Percentiles rank a stretch among this genome's conserved stretches.
Evolutionary conservation across 345 rosid genomes (phyloP).

Genomic region (Pistacia vera): DNA sequence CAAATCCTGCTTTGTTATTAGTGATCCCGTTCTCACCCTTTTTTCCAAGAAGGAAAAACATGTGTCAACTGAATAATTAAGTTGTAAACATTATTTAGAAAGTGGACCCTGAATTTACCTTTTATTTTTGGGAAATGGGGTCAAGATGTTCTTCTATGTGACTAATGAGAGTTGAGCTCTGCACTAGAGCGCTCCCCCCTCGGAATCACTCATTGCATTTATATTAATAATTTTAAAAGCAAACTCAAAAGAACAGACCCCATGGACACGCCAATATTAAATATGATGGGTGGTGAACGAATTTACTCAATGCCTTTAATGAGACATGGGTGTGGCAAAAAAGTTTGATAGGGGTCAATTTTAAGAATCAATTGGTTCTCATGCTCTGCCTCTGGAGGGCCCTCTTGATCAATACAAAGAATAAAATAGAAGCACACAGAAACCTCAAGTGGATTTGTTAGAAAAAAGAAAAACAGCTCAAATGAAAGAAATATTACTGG

Average conservation of each 20-base stretch:
- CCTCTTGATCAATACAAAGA: slow-evolving; percentile 1
- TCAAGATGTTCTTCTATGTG: neutral
- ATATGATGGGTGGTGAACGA: neutral
- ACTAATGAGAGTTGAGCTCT: neutral
- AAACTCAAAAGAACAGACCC: neutral
- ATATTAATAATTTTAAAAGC: slow-evolving; percentile 11
- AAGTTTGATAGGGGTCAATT: slow-evolving; percentile 14
- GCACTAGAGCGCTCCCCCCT: neutral
- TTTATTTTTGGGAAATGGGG: neutral
- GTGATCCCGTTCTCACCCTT: neutral
- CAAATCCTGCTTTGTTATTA: neutral
- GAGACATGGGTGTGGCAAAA: slow-evolving; percentile 7
- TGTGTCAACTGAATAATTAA: neutral
- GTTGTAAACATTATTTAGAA: neutral
- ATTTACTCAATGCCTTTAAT: slow-evolving; percentile 3
- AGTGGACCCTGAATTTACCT: slow-evolving; percentile 6
- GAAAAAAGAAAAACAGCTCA: neutral
- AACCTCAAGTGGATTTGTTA: neutral
- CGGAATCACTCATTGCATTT: neutral
- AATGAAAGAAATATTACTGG: neutral
- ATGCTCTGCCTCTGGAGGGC: neutral
- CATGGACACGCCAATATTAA: slow-evolving; percentile 8
- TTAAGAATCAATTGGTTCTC: slow-evolving; percentile 22
- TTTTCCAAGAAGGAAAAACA: neutral
- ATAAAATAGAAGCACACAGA: slow-evolving; percentile 1